Conservation (phyloP, 768 basidiomycete species). For the Russula ochroleuca region DNA sequence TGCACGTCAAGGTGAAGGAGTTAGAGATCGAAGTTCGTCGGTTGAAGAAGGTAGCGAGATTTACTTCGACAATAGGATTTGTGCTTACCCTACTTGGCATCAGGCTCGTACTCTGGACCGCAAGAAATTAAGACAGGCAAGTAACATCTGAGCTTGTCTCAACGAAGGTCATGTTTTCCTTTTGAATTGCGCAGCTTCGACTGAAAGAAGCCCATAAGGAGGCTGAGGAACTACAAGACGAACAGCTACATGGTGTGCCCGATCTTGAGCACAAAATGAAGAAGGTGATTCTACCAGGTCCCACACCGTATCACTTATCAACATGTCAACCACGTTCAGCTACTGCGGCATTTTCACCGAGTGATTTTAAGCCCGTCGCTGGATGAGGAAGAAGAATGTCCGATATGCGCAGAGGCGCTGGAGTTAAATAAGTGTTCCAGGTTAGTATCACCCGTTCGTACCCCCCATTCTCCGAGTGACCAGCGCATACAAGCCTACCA, state of each 20-base stretch:
- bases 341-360: slow-evolving; percentile 40
- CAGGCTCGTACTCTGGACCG: slow-evolving; percentile 24
- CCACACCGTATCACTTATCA: background rate
- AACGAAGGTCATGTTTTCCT: slow-evolving; percentile 4
- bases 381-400: slow-evolving; percentile 39
- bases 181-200: slow-evolving; percentile 28
- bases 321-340: slow-evolving; percentile 30
- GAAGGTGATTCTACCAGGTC: slow-evolving; percentile 34
- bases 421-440: slow-evolving; percentile 36
- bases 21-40: slow-evolving; percentile 29
- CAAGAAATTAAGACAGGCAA: slow-evolving; percentile 13
- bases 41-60: slow-evolving; percentile 32
- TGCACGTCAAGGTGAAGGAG: slow-evolving; percentile 28
- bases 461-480: background rate
- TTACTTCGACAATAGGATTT: background rate
- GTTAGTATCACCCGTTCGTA: slow-evolving; percentile 27
- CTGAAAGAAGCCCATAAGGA: slow-evolving; percentile 38
- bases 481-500: slow-evolving; percentile 34
- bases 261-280: slow-evolving; percentile 40
- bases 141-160: slow-evolving; percentile 2
- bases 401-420: slow-evolving; percentile 39
- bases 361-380: slow-evolving; percentile 39
- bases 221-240: slow-evolving; percentile 37
- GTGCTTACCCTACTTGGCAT: background rate
- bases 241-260: slow-evolving; percentile 31